These are phyloP conservation scores for Scedosporium aurantiacum DNA, from an alignment of 2,329 filamentous ascomycete species.

Conservation along the genomic window DNA sequence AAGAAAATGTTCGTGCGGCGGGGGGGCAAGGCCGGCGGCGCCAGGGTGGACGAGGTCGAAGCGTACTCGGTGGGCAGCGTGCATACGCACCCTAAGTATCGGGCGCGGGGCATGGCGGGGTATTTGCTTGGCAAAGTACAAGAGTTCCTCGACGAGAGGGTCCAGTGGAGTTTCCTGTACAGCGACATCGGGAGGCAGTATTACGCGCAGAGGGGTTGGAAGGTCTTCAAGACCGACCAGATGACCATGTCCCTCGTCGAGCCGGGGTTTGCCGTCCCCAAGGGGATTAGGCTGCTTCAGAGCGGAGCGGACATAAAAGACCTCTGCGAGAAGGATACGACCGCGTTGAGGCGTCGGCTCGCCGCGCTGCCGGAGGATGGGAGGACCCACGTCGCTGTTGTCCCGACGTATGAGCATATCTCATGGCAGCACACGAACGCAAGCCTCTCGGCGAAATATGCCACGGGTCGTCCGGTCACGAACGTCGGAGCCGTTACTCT, in stretches of 20 bases:
- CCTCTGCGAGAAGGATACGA: conserved; percentile 17
- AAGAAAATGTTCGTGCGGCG: neutral
- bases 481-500: conserved; percentile 15
- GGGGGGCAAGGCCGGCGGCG: neutral
- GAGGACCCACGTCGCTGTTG: conserved; percentile 20
- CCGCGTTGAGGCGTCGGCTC: conserved; percentile 16
- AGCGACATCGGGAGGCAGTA: conserved; percentile 21
- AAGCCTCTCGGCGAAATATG: conserved; percentile 15
- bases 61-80: conserved; percentile 23
- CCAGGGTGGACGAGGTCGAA: conserved; percentile 14
- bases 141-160: conserved; percentile 19
- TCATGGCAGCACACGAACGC: conserved; percentile 22
- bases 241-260: conserved; percentile 19
- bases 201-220: conserved; percentile 24
- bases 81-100: conserved; percentile 22
- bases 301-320: conserved; percentile 12
- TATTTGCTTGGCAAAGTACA: conserved; percentile 20
- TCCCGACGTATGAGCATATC: conserved; percentile 18
- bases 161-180: conserved; percentile 23
- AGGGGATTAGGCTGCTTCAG: conserved; percentile 13
- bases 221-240: conserved; percentile 19
- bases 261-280: conserved; percentile 7
- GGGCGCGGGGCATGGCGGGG: conserved; percentile 22
- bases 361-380: conserved; percentile 8
- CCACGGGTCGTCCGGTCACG: conserved; percentile 12